phyloP scores from a whole-genome alignment of 441 rosid genomes.

The California macrophylla region DNA sequence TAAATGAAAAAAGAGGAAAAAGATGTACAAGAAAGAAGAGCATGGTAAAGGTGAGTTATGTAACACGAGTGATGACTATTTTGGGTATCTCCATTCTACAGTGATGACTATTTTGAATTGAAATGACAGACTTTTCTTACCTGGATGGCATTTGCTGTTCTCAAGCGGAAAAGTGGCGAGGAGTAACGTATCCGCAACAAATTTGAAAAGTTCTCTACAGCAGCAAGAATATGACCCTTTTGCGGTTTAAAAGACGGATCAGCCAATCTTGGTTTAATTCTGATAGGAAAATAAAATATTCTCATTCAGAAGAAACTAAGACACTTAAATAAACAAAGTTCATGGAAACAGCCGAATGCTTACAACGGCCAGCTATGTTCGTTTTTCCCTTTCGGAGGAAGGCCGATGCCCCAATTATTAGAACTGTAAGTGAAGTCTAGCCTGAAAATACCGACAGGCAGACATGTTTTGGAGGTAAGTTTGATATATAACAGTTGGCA shows the following conservation, averaged over 20 bases:
- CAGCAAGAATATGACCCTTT: conserved; percentile 59
- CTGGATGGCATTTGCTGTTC: conserved; percentile 73
- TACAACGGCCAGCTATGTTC: conserved; percentile 78
- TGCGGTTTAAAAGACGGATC: conserved; percentile 86
- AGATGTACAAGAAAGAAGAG: not conserved
- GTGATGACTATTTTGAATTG: not conserved
- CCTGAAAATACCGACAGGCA: conserved; percentile 38
- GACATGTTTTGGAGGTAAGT: conserved; percentile 12
- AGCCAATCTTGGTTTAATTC: conserved; percentile 74
- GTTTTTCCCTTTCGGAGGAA: conserved; percentile 84
- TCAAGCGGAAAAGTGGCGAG: conserved; percentile 77
- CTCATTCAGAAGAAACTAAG: not conserved
- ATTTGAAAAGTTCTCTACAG: conserved; percentile 56
- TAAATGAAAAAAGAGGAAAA: not conserved
- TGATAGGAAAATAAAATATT: conserved; percentile 20
- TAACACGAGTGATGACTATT: not conserved
- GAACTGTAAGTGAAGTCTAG: conserved; percentile 70
- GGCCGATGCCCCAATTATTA: conserved; percentile 93
- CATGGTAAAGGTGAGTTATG: not conserved
- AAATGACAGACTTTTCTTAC: conserved; percentile 27
- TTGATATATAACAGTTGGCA: not conserved
- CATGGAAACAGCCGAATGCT: conserved; percentile 23
- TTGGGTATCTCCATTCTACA: not conserved
- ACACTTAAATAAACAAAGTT: conserved; percentile 5
- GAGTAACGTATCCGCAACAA: conserved; percentile 73